Percentiles rank a stretch among this genome's conserved stretches.
Evolutionary conservation across 2,329 filamentous ascomycete species (phyloP).

Genomic region (Alternaria ethzedia): DNA sequence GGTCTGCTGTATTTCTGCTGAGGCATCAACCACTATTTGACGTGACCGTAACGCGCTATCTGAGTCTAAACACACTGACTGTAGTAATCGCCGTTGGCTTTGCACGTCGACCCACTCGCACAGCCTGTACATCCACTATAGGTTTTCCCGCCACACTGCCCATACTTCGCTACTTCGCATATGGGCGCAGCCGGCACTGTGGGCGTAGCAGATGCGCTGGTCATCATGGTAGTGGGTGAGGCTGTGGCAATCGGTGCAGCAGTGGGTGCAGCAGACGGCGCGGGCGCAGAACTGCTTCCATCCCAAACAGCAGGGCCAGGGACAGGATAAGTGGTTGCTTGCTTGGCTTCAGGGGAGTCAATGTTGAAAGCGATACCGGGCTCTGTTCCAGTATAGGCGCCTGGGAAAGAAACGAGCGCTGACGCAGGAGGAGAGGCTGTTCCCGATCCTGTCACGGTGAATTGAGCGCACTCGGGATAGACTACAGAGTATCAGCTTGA

Average conservation of each 20-base stretch:
- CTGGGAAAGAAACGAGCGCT: constrained; percentile 54
- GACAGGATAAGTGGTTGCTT: constrained; percentile 34
- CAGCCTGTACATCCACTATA: constrained; percentile 25
- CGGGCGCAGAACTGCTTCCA: constrained; percentile 17
- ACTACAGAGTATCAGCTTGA: constrained; percentile 46
- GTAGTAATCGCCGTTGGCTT: constrained; percentile 33
- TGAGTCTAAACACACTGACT: constrained; percentile 24
- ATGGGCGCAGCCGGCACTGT: constrained; percentile 14
- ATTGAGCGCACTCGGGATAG: constrained; percentile 64
- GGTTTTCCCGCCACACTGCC: not conserved
- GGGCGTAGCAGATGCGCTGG: constrained; percentile 12
- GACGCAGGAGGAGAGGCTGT: constrained; percentile 50
- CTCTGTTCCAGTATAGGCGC: constrained; percentile 49
- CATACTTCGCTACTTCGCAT: constrained; percentile 24
- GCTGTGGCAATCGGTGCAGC: not conserved
- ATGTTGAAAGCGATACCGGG: constrained; percentile 53
- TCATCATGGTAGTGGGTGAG: constrained; percentile 26
- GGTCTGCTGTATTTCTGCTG: not conserved
- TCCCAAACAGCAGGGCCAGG: constrained; percentile 37
- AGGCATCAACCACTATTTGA: not conserved
- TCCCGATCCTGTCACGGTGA: constrained; percentile 59
- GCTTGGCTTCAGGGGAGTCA: constrained; percentile 32
- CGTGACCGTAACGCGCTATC: not conserved
- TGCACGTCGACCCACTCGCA: constrained; percentile 28
- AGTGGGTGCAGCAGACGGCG: constrained; percentile 7